Evolutionary conservation across 192 early-diverging fungal genomes (phyloP).

Genomic region (Linderina pennispora): DNA sequence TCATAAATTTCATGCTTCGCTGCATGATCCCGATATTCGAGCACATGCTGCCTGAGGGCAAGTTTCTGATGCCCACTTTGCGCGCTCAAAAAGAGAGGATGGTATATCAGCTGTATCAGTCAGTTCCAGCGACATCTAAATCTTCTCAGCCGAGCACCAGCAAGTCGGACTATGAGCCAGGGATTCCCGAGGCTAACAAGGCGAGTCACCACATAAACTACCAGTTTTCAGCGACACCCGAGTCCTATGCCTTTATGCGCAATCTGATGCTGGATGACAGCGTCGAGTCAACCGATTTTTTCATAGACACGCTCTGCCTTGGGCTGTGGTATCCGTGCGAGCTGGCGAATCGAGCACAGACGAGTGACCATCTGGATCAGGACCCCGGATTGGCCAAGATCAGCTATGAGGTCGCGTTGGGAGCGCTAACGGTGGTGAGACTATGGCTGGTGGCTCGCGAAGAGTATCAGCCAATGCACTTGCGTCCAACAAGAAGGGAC

Average conservation of each 20-base stretch:
- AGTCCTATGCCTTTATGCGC: constrained; percentile 20
- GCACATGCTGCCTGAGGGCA: constrained; percentile 14
- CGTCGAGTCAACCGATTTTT: constrained; percentile 16
- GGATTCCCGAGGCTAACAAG: too few species aligned
- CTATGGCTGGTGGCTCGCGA: constrained; percentile 34
- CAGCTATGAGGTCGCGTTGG: constrained; percentile 20
- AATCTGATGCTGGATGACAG: constrained; percentile 21
- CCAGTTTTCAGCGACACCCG: too few species aligned
- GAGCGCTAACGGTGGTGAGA: constrained; percentile 25
- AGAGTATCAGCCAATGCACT: constrained; percentile 28
- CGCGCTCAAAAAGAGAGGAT: too few species aligned
- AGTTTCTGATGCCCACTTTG: constrained; percentile 18
- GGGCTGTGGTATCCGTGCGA: constrained; percentile 8
- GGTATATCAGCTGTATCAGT: too few species aligned
- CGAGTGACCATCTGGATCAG: constrained; percentile 2
- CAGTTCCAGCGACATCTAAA: too few species aligned
- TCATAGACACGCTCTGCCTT: constrained; percentile 27
- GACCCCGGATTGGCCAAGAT: constrained; percentile 6
- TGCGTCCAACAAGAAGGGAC: background rate
- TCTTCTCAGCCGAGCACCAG: too few species aligned
- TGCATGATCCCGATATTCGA: constrained; percentile 18
- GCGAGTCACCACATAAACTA: too few species aligned
- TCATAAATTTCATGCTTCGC: constrained; percentile 22
- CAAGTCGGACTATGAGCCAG: too few species aligned
- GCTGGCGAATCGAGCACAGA: background rate